phyloP scores from a whole-genome alignment of 148 eudicot species.

The Vaccinium darrowii region DNA sequence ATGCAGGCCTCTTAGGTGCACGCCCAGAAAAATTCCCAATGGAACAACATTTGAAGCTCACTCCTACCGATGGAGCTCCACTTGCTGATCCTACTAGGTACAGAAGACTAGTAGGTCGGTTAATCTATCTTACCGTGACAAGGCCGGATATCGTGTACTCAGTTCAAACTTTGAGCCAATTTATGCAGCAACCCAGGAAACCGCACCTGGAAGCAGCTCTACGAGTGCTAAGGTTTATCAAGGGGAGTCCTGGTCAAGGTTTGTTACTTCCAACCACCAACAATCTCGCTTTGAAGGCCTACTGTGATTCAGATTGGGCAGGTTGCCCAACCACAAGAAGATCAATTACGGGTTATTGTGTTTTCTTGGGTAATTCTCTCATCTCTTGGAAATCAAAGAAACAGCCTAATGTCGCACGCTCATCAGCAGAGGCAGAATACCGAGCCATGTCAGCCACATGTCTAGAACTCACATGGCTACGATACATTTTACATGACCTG shows the following conservation, averaged over 20 bases:
- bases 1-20: neutral
- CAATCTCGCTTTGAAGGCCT: neutral
- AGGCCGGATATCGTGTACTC: neutral
- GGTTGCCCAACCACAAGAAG: neutral
- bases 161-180: neutral
- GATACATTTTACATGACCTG: neutral
- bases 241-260: neutral
- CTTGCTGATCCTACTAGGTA: neutral
- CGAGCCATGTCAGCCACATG: neutral
- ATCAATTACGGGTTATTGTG: neutral
- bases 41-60: neutral
- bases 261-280: neutral
- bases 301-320: neutral
- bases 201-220: neutral
- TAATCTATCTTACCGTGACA: neutral
- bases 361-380: neutral
- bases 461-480: neutral
- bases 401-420: neutral
- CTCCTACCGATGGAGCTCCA: neutral
- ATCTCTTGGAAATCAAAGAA: neutral
- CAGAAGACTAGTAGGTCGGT: neutral
- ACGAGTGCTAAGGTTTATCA: neutral
- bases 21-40: neutral
- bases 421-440: neutral
- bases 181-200: neutral